Conservation (phyloP, 192 early-diverging fungal species). For the Phlyctochytrium arcticum region DNA sequence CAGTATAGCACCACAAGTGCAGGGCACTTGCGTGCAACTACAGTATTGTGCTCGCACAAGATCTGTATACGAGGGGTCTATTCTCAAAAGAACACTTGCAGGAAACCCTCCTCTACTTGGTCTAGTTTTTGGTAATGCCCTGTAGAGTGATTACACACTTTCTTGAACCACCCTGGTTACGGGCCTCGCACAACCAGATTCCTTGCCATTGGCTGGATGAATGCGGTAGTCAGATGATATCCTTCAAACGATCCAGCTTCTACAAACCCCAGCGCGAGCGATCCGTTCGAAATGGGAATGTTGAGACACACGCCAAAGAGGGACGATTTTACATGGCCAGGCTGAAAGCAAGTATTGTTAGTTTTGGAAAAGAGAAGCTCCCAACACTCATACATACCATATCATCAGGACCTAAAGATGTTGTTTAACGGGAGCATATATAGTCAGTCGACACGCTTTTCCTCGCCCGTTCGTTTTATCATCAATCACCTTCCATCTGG, state of each 20-base stretch:
- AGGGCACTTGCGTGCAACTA: too few relatives aligned
- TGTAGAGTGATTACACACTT: conserved; percentile 30
- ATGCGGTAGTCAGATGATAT: neutral
- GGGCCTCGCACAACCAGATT: conserved; percentile 38
- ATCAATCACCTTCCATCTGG: neutral
- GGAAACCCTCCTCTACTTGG: too few relatives aligned
- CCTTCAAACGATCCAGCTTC: neutral
- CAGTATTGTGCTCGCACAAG: too few relatives aligned
- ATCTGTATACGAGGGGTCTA: too few relatives aligned
- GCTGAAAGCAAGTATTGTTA: conserved; percentile 31
- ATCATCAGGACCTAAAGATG: conserved; percentile 88
- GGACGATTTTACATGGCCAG: conserved; percentile 82
- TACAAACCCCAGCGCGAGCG: conserved; percentile 63
- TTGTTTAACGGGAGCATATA: too few relatives aligned
- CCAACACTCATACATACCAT: conserved; percentile 47
- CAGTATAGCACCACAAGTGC: too few relatives aligned
- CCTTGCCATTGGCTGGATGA: conserved; percentile 34
- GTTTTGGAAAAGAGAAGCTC: neutral
- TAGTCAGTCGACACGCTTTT: too few relatives aligned
- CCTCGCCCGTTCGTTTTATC: too few relatives aligned
- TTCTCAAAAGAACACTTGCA: too few relatives aligned
- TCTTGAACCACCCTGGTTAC: conserved; percentile 25
- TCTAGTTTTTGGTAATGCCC: conserved; percentile 9
- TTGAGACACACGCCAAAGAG: conserved; percentile 79
- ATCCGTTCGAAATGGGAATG: conserved; percentile 80